Conservation (phyloP, 2,329 filamentous ascomycete genomes). For the Nigrospora osmanthi region DNA sequence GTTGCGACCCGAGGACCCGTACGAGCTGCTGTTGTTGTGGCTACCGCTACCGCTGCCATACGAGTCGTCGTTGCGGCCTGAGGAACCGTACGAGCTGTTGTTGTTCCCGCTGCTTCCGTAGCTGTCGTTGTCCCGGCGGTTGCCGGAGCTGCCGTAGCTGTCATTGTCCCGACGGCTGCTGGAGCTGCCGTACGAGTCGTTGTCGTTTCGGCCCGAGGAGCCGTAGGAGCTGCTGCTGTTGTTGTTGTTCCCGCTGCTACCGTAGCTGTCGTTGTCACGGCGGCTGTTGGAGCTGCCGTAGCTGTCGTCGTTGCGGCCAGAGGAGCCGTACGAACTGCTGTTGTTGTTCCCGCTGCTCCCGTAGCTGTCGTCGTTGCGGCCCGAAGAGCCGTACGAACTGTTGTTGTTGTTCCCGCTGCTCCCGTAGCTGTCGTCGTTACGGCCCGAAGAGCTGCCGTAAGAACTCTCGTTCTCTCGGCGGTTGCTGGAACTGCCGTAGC, state of each 20-base stretch:
- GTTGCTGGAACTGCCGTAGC: neutral
- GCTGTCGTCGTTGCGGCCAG: neutral
- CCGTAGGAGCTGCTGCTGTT: neutral
- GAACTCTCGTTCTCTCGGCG: neutral
- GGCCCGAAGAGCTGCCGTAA: neutral
- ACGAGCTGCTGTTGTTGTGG: neutral
- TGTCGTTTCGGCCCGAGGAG: neutral
- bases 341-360: neutral
- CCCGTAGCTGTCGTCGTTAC: neutral
- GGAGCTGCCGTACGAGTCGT: neutral
- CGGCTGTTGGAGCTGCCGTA: neutral
- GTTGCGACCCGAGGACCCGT: slow-evolving; percentile 1
- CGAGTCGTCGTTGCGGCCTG: slow-evolving; percentile 1
- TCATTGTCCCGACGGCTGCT: neutral
- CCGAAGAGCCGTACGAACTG: neutral
- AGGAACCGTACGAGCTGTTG: neutral
- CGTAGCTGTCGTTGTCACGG: neutral
- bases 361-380: too few relatives aligned
- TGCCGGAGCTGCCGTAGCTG: neutral
- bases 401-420: neutral
- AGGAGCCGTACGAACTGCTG: neutral
- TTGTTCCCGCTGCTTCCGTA: neutral
- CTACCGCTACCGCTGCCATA: neutral
- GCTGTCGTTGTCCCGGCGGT: neutral
- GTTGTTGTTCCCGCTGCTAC: neutral